Percentiles rank a stretch among this genome's conserved stretches.
phyloP scores from a whole-genome alignment of 305 asterid species.

The Fraxinus sp. region DNA sequence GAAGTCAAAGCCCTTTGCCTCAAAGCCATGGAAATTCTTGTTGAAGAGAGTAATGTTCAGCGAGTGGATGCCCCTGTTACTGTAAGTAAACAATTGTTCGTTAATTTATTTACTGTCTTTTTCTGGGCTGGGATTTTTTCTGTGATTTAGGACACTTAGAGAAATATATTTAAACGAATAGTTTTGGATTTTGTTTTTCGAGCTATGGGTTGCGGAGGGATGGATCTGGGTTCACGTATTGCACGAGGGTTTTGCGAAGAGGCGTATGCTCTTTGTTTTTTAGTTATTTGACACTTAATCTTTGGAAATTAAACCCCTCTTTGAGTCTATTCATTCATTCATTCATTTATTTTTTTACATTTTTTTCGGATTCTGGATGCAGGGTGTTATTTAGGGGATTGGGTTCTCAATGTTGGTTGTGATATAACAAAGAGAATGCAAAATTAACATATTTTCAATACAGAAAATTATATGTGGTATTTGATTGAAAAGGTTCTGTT shows the following conservation, averaged over 20 bases:
- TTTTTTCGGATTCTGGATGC: neutral
- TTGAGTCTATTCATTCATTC: neutral
- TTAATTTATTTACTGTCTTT: neutral
- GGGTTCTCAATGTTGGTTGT: neutral
- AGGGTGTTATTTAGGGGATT: neutral
- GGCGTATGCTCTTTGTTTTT: neutral
- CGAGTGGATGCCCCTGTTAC: slow-evolving; percentile 88
- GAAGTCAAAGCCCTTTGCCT: slow-evolving; percentile 91
- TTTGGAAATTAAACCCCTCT: neutral
- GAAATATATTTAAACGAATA: neutral
- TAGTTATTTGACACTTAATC: neutral
- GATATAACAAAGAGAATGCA: neutral
- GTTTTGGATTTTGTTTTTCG: neutral
- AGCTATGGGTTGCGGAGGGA: neutral
- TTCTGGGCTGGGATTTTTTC: slow-evolving; percentile 2
- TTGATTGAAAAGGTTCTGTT: neutral
- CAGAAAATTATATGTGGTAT: neutral
- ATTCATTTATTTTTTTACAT: neutral
- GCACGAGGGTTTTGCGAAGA: neutral
- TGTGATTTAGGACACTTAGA: neutral
- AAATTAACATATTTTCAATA: neutral
- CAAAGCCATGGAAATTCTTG: slow-evolving; percentile 94
- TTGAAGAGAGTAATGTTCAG: slow-evolving; percentile 94
- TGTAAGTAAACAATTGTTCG: slow-evolving; percentile 35
- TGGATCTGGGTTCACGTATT: neutral